Base-by-base conservation (phyloP, 208 protist genomes). In the Leishmania major region DNA sequence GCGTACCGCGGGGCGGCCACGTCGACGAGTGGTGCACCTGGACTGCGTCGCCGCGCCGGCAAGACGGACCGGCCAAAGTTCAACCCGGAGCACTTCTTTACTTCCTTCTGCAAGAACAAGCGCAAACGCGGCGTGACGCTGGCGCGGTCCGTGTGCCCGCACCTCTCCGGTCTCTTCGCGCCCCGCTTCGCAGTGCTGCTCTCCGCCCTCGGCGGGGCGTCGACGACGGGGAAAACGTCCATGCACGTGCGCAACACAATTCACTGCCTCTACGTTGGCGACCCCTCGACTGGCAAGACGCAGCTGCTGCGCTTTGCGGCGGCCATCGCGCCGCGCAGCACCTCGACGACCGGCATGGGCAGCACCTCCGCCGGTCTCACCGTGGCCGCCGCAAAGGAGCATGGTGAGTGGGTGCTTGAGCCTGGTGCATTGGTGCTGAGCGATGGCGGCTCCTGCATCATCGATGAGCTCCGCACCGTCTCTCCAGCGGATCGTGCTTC, bases 251-350 rank as follows among this genome's bases (percentile, higher is more conserved):
- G 93, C 71, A 93, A 86, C 71, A 99, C 99, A 74, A 99, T 99
- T 79, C 99, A 99, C 94, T 93, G 99, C 47, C 87, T 99, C 7
- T 94, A 99, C 81, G 96, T 99, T 15, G 99, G 99, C 19, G 99
- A 99, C 92, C 99, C 99, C 3, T 99, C 99, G 0, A 99, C 99
- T 0, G 99, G 98, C 55, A 99, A 99, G 81, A 96, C 93, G 45
- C 96, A 98, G 80, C 86, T 98, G 73, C 88, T 98, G 72, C 89
- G 92, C 57, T 97, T 91, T 80, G 96, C 95, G 19, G 92, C 93
- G 51, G 79, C 87, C 72, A 82, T 98, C 31, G 89, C 94, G 40
- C 93, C 95, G 35, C 89, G 96, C 70, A 95, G 92, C 84, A 96
- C 95, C 45, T 95, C 94, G 28, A 98, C 96, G 19, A 97, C 94